These are phyloP conservation scores for Tremella yokohamensis DNA, from an alignment of 768 basidiomycete species.

Conservation along the genomic window DNA sequence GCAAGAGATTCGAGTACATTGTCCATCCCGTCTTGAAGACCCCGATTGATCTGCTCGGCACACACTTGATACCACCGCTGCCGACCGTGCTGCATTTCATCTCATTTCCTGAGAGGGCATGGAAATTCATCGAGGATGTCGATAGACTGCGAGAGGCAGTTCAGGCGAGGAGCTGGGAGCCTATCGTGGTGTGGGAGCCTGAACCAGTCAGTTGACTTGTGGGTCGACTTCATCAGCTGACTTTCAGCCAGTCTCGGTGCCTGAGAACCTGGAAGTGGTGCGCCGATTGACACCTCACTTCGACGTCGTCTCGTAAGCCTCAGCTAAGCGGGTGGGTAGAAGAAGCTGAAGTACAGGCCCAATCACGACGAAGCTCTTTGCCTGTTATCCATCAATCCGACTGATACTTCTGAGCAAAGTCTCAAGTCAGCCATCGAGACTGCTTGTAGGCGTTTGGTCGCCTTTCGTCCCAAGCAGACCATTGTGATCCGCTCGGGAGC, in stretches of 20 bases:
- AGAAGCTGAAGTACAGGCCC: conserved; percentile 17
- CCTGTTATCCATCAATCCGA: conserved; percentile 15
- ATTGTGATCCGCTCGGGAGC: conserved; percentile 24
- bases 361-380: conserved; percentile 33
- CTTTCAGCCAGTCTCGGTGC: background rate
- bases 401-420: background rate
- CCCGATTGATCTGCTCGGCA: conserved; percentile 16
- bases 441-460: conserved; percentile 5
- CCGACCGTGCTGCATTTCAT: conserved; percentile 29
- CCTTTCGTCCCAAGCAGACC: conserved; percentile 11
- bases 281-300: conserved; percentile 7
- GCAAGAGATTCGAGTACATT: conserved; percentile 32
- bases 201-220: conserved; percentile 13
- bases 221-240: background rate
- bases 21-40: conserved; percentile 23
- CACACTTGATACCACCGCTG: conserved; percentile 14
- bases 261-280: conserved; percentile 15
- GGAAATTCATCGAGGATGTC: conserved; percentile 20
- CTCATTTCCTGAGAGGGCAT: conserved; percentile 18
- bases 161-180: conserved; percentile 16
- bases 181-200: conserved; percentile 36
- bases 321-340: background rate
- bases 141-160: background rate
- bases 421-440: conserved; percentile 1
- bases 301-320: conserved; percentile 20